These are phyloP conservation scores for Rhizoctonia solani DNA, from an alignment of 1,284 basidiomycete genomes.

Conservation along the genomic window DNA sequence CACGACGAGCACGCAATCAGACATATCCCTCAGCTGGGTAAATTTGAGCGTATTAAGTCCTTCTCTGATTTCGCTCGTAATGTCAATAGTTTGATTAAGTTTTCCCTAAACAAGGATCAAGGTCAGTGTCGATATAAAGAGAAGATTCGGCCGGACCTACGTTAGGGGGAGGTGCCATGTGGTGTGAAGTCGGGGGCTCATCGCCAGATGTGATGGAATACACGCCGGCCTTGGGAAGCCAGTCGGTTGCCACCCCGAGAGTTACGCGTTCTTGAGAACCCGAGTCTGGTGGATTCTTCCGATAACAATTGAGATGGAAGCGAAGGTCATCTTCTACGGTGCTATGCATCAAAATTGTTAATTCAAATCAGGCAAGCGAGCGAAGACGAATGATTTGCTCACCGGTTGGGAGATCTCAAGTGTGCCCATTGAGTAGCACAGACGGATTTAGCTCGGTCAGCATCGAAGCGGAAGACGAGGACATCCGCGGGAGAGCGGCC, in stretches of 20 bases:
- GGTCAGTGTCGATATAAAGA: constrained; percentile 1
- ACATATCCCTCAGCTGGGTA: constrained; percentile 31
- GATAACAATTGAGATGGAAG: constrained; percentile 35
- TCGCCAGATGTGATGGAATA: constrained; percentile 33
- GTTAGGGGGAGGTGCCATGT: constrained; percentile 30
- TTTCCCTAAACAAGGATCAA: constrained; percentile 11
- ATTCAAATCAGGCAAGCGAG: neutral
- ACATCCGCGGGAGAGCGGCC: constrained; percentile 31
- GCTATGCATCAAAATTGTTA: constrained; percentile 12
- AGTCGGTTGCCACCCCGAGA: constrained; percentile 25
- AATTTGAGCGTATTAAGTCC: constrained; percentile 31
- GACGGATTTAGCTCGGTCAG: constrained; percentile 32
- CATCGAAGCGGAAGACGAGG: constrained; percentile 31
- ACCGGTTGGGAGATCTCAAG: constrained; percentile 18
- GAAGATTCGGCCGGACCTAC: neutral
- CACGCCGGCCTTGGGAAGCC: constrained; percentile 31
- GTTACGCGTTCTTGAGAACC: constrained; percentile 29
- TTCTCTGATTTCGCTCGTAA: constrained; percentile 33
- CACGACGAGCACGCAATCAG: constrained; percentile 28
- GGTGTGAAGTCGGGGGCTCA: constrained; percentile 24
- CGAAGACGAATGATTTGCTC: constrained; percentile 1
- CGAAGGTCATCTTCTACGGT: constrained; percentile 30
- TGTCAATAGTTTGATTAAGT: constrained; percentile 32
- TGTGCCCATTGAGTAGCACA: constrained; percentile 31
- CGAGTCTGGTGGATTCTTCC: constrained; percentile 31